phyloP scores from a whole-genome alignment of 1,139 yeast species.

The Magnusiomyces suaveolens region DNA sequence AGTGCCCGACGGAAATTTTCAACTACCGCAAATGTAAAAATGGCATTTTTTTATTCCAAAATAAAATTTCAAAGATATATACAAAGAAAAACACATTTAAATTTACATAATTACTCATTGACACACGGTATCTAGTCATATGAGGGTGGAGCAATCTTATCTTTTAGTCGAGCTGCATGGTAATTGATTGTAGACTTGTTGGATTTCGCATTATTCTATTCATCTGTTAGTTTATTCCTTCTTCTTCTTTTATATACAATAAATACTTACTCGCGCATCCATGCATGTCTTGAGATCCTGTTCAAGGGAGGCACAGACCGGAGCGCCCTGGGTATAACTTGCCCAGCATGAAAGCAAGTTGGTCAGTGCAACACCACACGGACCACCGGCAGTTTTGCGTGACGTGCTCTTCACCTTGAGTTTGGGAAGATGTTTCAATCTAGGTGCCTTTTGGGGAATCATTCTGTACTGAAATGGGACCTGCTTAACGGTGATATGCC shows the following conservation, averaged over 20 bases:
- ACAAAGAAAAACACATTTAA: too few species aligned
- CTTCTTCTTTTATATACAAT: background rate
- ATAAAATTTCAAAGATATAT: too few species aligned
- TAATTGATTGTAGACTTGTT: conserved; percentile 54
- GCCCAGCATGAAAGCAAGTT: conserved; percentile 93
- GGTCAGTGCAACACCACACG: conserved; percentile 75
- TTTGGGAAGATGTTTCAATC: conserved; percentile 68
- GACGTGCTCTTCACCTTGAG: conserved; percentile 60
- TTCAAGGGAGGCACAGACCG: conserved; percentile 56
- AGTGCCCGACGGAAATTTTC: too few species aligned
- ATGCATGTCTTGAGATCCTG: conserved; percentile 47
- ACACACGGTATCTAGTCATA: too few species aligned
- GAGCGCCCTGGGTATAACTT: conserved; percentile 77
- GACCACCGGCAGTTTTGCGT: conserved; percentile 48
- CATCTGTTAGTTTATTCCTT: background rate
- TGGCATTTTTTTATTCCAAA: too few species aligned
- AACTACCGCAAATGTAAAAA: too few species aligned
- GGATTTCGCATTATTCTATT: conserved; percentile 20
- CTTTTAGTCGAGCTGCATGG: conserved; percentile 74
- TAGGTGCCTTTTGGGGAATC: conserved; percentile 25
- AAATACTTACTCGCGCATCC: conserved; percentile 31
- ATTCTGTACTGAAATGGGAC: background rate
- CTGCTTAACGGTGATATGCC: background rate
- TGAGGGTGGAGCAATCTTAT: conserved; percentile 65
- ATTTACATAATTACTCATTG: too few species aligned